Conservation (phyloP, 208 protist species). For the Trypanosoma lewisi region DNA sequence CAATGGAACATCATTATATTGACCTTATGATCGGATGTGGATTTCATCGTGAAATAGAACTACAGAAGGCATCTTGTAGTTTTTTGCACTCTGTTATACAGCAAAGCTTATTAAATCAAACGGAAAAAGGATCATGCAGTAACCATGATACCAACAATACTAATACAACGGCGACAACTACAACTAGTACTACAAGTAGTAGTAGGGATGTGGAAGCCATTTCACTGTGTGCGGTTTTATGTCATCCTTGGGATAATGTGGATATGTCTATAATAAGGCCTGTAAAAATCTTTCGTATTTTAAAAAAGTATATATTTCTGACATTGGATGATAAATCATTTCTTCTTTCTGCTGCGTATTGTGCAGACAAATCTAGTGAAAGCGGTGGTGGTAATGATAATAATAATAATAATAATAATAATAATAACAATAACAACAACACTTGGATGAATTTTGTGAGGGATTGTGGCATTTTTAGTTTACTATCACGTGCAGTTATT, state of each 20-base stretch:
- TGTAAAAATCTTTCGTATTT: slow-evolving; percentile 68
- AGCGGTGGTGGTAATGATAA: no score
- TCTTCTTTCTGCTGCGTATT: slow-evolving; percentile 26
- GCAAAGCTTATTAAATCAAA: slow-evolving; percentile 33
- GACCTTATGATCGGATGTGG: slow-evolving; percentile 76
- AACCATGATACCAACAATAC: no score
- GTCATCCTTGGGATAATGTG: slow-evolving; percentile 81
- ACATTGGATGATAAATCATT: slow-evolving; percentile 4
- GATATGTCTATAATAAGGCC: slow-evolving; percentile 84
- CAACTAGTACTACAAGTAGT: no score
- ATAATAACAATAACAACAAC: not conserved
- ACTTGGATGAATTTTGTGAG: slow-evolving; percentile 14
- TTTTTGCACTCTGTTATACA: slow-evolving; percentile 70
- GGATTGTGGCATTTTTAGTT: slow-evolving; percentile 48
- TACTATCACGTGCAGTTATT: slow-evolving; percentile 66
- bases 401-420: no score
- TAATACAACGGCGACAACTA: no score
- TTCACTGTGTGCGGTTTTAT: slow-evolving; percentile 71
- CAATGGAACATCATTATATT: slow-evolving; percentile 55
- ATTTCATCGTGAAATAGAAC: slow-evolving; percentile 65
- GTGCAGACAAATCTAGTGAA: no score
- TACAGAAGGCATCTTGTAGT: slow-evolving; percentile 71
- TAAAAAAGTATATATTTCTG: slow-evolving; percentile 47
- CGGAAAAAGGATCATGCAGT: not conserved
- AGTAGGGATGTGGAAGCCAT: slow-evolving; percentile 33